These are phyloP conservation scores for Amylostereum chailletii DNA, from an alignment of 1,284 basidiomycete genomes.

Conservation along the genomic window DNA sequence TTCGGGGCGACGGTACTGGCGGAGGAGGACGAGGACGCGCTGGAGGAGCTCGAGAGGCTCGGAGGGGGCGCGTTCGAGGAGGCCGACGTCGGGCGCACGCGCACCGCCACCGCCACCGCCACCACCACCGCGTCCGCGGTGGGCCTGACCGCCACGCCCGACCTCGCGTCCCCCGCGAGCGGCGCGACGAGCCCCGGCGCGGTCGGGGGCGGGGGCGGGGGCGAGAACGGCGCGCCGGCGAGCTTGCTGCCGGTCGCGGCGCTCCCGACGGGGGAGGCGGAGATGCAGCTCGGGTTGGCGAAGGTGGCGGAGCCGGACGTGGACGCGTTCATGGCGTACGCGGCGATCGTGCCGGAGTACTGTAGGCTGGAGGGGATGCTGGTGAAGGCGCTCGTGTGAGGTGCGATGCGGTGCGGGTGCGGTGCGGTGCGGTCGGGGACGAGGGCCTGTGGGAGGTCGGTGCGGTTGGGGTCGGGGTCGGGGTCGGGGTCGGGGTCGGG, in stretches of 20 bases:
- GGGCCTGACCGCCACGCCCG: conserved; percentile 25
- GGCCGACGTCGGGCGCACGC: conserved; percentile 20
- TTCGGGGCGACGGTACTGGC: conserved; percentile 54
- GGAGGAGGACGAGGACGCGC: conserved; percentile 71
- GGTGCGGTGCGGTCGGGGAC: too few relatives aligned
- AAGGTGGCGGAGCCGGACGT: conserved; percentile 77
- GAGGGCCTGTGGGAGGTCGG: too few relatives aligned
- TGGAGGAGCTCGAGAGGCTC: conserved; percentile 40
- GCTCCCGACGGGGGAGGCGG: conserved; percentile 57
- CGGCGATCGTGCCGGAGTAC: conserved; percentile 76
- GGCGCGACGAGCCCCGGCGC: conserved; percentile 14
- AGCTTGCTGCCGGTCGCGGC: conserved; percentile 57
- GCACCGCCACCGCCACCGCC: conserved; percentile 44
- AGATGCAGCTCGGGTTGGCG: conserved; percentile 64
- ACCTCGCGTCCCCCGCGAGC: conserved; percentile 10
- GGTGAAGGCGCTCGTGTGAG: conserved; percentile 50
- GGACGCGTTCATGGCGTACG: conserved; percentile 77
- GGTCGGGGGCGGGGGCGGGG: conserved; percentile 22
- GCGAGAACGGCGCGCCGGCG: conserved; percentile 13
- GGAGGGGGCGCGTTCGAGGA: conserved; percentile 27
- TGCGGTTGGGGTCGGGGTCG: too few relatives aligned
- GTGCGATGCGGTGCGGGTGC: not conserved
- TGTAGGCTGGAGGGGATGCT: conserved; percentile 68
- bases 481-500: too few relatives aligned
- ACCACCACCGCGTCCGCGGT: conserved; percentile 23